Conservation (phyloP, 208 protist genomes). For the Acanthamoeba healyi region DNA sequence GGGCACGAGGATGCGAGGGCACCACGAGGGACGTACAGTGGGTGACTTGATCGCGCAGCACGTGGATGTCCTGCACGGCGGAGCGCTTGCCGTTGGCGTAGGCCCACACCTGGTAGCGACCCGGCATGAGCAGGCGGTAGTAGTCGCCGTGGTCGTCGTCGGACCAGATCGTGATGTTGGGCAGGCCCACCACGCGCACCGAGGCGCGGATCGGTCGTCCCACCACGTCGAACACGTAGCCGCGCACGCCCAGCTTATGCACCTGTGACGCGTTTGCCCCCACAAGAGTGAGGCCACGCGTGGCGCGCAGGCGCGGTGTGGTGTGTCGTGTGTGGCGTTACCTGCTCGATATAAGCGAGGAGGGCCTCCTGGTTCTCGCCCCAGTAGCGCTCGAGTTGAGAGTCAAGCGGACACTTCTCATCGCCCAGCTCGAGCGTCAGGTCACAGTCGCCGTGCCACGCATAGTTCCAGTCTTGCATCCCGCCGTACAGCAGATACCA, state of each 20-base stretch:
- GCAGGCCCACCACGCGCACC: not conserved
- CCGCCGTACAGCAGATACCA: constrained; percentile 83
- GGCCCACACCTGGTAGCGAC: constrained; percentile 44
- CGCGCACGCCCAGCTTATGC: constrained; percentile 45
- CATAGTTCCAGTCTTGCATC: constrained; percentile 87
- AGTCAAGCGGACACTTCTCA: constrained; percentile 62
- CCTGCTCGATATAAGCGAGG: constrained; percentile 51
- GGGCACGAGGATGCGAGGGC: not conserved
- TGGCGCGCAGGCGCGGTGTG: too few relatives aligned
- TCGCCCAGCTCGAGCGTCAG: constrained; percentile 82
- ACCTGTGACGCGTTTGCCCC: not conserved
- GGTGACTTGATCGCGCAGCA: not conserved
- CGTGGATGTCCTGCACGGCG: constrained; percentile 24
- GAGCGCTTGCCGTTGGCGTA: constrained; percentile 59
- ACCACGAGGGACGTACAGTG: not conserved
- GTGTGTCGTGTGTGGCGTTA: too few relatives aligned
- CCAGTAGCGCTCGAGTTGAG: not conserved
- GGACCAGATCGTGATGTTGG: constrained; percentile 42
- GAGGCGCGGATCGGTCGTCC: not conserved
- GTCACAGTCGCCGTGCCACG: constrained; percentile 80
- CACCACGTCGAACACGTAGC: constrained; percentile 25
- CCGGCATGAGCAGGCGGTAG: constrained; percentile 57
- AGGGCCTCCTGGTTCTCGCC: constrained; percentile 38
- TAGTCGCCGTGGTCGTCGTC: constrained; percentile 63
- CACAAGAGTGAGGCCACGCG: too few relatives aligned